Conservation (phyloP, 2,329 filamentous ascomycete genomes). For the Pseudogymnoascus sp. region DNA sequence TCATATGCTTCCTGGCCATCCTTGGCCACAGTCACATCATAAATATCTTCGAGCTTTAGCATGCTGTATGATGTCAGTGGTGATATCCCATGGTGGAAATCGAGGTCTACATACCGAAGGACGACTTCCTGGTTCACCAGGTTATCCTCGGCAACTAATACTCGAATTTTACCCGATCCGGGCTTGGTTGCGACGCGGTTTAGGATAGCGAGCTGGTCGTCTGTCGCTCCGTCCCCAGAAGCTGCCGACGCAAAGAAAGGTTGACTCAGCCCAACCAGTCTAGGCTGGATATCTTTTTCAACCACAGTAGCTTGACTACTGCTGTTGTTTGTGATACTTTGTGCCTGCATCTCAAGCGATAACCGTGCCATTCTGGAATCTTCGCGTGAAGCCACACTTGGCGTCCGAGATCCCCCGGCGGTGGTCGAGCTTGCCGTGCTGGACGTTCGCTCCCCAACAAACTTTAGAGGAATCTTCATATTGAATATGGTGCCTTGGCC, state of each 20-base stretch:
- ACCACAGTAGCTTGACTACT: slow-evolving; percentile 30
- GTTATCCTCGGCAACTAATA: slow-evolving; percentile 80
- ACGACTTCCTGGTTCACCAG: slow-evolving; percentile 56
- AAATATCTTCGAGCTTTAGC: slow-evolving; percentile 70
- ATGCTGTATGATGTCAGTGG: slow-evolving; percentile 54
- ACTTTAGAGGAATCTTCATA: slow-evolving; percentile 73
- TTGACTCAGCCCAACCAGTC: slow-evolving; percentile 72
- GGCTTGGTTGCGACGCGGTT: slow-evolving; percentile 56
- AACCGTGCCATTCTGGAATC: slow-evolving; percentile 1
- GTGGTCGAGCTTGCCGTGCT: slow-evolving; percentile 19
- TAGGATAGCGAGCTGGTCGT: slow-evolving; percentile 58
- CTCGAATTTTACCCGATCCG: slow-evolving; percentile 57
- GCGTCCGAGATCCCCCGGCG: background rate
- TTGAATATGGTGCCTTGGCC: slow-evolving; percentile 61
- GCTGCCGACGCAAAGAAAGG: slow-evolving; percentile 57
- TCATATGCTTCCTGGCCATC: slow-evolving; percentile 84
- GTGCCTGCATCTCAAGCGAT: slow-evolving; percentile 15
- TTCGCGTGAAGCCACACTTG: background rate
- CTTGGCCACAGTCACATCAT: slow-evolving; percentile 81
- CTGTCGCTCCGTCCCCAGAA: slow-evolving; percentile 27
- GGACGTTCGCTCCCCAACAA: slow-evolving; percentile 56
- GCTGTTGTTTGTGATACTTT: slow-evolving; percentile 8
- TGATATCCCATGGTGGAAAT: slow-evolving; percentile 36
- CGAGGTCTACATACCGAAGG: slow-evolving; percentile 34
- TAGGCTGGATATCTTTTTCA: slow-evolving; percentile 60